Evolutionary conservation across 352 stramenopile species (phyloP).

Genomic region (Poterioochromonas sp.): DNA sequence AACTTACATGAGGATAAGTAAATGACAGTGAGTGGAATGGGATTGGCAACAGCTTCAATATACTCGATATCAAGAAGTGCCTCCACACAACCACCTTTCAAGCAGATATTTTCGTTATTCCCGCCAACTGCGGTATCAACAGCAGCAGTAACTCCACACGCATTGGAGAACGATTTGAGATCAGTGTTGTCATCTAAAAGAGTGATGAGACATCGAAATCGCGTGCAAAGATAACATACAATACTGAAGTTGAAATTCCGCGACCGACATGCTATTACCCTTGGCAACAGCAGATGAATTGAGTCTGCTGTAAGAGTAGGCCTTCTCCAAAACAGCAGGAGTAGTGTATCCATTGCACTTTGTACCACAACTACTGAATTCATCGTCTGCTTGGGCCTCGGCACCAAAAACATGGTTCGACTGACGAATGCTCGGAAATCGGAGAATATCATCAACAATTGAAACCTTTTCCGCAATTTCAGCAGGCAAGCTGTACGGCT

Average conservation of each 20-base stretch:
- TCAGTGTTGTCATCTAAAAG: slow-evolving; percentile 37
- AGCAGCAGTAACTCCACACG: slow-evolving; percentile 38
- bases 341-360: slow-evolving; percentile 34
- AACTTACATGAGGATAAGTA: slow-evolving; percentile 43
- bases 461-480: slow-evolving; percentile 37
- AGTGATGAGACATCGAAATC: not conserved
- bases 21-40: slow-evolving; percentile 69
- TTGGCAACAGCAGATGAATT: slow-evolving; percentile 16
- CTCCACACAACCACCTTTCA: slow-evolving; percentile 49
- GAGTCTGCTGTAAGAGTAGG: slow-evolving; percentile 32
- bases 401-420: not conserved
- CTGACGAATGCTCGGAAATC: slow-evolving; percentile 36
- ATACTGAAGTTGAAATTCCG: slow-evolving; percentile 46
- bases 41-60: slow-evolving; percentile 65
- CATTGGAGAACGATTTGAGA: slow-evolving; percentile 38
- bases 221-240: not conserved
- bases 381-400: slow-evolving; percentile 23
- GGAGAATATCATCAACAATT: slow-evolving; percentile 41
- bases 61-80: slow-evolving; percentile 78
- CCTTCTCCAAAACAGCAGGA: slow-evolving; percentile 35
- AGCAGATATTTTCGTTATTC: slow-evolving; percentile 39
- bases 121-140: slow-evolving; percentile 39
- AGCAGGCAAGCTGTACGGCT: slow-evolving; percentile 37
- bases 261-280: slow-evolving; percentile 39
- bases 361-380: slow-evolving; percentile 37